Conservation (phyloP, 2,329 filamentous ascomycete species). For the Fusarium lateritium region DNA sequence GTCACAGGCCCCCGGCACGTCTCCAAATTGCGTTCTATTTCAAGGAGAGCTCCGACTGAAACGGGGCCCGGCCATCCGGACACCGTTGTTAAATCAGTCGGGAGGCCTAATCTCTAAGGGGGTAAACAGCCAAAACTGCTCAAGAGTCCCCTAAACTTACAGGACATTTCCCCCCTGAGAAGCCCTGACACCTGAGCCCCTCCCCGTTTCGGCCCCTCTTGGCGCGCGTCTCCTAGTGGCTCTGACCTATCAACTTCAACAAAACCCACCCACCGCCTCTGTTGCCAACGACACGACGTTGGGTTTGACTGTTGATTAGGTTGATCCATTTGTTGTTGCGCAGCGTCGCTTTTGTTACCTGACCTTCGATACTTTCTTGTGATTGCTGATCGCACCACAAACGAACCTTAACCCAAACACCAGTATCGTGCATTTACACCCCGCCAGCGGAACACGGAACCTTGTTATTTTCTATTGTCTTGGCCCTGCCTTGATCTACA, state of each 20-base stretch:
- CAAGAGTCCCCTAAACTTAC: conserved; percentile 36
- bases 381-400: conserved; percentile 44
- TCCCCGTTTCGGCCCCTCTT: conserved; percentile 38
- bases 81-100: conserved; percentile 4
- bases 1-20: conserved; percentile 8
- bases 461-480: conserved; percentile 26
- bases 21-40: conserved; percentile 25
- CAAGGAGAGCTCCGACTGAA: conserved; percentile 12
- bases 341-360: not conserved
- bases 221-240: conserved; percentile 32
- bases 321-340: conserved; percentile 38
- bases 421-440: conserved; percentile 34
- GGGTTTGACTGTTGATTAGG: conserved; percentile 22
- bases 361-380: conserved; percentile 31
- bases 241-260: conserved; percentile 47
- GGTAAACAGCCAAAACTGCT: conserved; percentile 21
- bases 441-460: conserved; percentile 40
- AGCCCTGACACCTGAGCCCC: conserved; percentile 14
- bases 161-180: conserved; percentile 23
- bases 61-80: not conserved
- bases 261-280: conserved; percentile 49
- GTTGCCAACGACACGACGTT: conserved; percentile 35
- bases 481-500: conserved; percentile 36
- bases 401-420: conserved; percentile 25
- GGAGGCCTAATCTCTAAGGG: conserved; percentile 21